Percentiles rank a stretch among this genome's conserved stretches.
phyloP scores from a whole-genome alignment of 2,329 filamentous ascomycete species.

The Stemphylium vesicarium region DNA sequence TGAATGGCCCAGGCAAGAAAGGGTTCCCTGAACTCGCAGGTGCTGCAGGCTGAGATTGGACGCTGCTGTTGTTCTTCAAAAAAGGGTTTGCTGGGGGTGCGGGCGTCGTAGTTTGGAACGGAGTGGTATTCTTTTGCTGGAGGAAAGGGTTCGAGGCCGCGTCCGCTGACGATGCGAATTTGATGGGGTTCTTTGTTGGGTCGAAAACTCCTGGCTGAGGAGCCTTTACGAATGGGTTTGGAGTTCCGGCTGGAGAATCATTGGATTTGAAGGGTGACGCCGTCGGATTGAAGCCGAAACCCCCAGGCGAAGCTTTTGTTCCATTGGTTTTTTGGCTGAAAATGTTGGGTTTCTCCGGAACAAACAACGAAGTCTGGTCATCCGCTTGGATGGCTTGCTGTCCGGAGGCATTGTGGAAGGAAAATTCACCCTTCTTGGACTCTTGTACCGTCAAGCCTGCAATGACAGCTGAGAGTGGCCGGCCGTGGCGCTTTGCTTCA shows the following conservation, averaged over 20 bases:
- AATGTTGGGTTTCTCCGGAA: slow-evolving; percentile 41
- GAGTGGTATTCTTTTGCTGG: neutral
- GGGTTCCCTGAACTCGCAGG: slow-evolving; percentile 4
- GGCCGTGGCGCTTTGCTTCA: slow-evolving; percentile 63
- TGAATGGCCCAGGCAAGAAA: slow-evolving; percentile 3
- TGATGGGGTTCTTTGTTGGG: slow-evolving; percentile 32
- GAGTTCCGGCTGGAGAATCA: slow-evolving; percentile 2
- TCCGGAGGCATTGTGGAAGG: slow-evolving; percentile 46
- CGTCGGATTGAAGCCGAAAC: slow-evolving; percentile 19
- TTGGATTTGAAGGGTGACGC: slow-evolving; percentile 28
- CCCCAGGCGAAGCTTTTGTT: neutral
- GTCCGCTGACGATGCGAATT: slow-evolving; percentile 27
- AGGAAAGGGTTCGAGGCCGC: slow-evolving; percentile 19
- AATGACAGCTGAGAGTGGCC: slow-evolving; percentile 63
- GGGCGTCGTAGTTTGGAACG: neutral
- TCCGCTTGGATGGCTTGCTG: slow-evolving; percentile 9
- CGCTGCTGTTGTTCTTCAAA: slow-evolving; percentile 3
- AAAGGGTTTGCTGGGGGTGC: slow-evolving; percentile 13
- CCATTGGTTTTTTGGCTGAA: slow-evolving; percentile 18
- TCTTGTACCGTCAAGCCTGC: slow-evolving; percentile 61
- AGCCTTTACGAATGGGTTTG: slow-evolving; percentile 23
- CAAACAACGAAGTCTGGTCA: slow-evolving; percentile 49
- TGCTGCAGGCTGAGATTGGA: neutral
- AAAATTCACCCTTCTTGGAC: slow-evolving; percentile 57
- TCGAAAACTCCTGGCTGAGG: slow-evolving; percentile 40